Percentiles rank a stretch among this genome's conserved stretches.
phyloP scores from a whole-genome alignment of 2,329 filamentous ascomycete species.

The Nigrospora oryzae region DNA sequence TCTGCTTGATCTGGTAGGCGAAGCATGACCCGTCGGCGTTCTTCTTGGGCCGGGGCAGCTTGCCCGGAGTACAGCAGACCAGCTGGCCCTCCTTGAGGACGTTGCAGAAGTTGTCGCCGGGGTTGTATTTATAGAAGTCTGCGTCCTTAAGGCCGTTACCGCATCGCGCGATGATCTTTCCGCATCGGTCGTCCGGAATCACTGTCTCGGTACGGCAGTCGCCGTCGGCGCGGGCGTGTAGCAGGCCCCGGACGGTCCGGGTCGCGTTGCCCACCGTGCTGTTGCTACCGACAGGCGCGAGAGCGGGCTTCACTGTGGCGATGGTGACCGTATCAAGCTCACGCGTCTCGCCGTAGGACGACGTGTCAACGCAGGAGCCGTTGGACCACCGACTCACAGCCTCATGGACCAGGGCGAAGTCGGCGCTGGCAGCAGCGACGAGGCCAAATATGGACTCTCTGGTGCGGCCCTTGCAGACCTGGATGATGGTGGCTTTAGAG shows the following conservation, averaged over 20 bases:
- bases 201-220: neutral
- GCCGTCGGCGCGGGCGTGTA: neutral
- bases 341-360: neutral
- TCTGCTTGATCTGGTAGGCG: conserved; percentile 4
- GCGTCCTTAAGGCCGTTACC: conserved; percentile 3
- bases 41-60: conserved; percentile 6
- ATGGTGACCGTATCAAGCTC: neutral
- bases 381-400: conserved; percentile 1
- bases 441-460: conserved; percentile 1
- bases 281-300: neutral
- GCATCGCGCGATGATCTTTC: conserved; percentile 4
- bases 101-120: conserved; percentile 3
- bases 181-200: conserved; percentile 3
- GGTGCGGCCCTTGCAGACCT: neutral
- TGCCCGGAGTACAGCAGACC: conserved; percentile 9
- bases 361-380: conserved; percentile 3
- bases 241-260: neutral
- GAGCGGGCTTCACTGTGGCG: neutral
- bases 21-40: conserved; percentile 9
- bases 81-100: conserved; percentile 7
- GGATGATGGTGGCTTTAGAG: neutral
- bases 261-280: neutral
- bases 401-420: conserved; percentile 1
- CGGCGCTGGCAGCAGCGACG: neutral
- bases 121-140: conserved; percentile 6